These are phyloP conservation scores for Mrakia hoshinonis DNA, from an alignment of 768 basidiomycete species.

Conservation along the genomic window DNA sequence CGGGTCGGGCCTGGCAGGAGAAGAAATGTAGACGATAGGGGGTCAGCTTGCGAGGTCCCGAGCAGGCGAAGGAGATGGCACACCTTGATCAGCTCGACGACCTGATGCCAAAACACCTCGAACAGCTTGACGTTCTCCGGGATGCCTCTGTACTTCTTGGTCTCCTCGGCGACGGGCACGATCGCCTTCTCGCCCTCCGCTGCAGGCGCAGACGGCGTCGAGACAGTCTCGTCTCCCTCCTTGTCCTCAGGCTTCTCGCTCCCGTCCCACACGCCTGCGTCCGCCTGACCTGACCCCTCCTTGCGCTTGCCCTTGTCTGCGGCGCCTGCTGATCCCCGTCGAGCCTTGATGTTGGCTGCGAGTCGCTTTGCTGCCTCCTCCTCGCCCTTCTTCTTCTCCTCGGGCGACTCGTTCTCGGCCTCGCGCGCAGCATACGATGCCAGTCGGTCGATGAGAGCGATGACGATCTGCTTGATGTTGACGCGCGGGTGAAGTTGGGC, in stretches of 20 bases:
- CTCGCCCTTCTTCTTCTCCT: slow-evolving; percentile 85
- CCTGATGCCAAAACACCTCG: slow-evolving; percentile 98
- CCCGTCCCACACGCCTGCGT: slow-evolving; percentile 16
- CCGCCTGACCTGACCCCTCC: slow-evolving; percentile 36
- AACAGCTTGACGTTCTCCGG: slow-evolving; percentile 92
- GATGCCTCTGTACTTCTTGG: slow-evolving; percentile 81
- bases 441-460: slow-evolving; percentile 89
- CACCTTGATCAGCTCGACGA: slow-evolving; percentile 94
- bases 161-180: slow-evolving; percentile 45
- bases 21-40: neutral
- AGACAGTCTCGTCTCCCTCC: neutral
- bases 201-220: neutral
- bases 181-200: slow-evolving; percentile 3
- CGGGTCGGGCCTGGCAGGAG: slow-evolving; percentile 73
- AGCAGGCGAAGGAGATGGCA: slow-evolving; percentile 32
- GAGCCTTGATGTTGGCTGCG: slow-evolving; percentile 78
- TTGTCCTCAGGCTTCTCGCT: slow-evolving; percentile 24
- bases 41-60: neutral
- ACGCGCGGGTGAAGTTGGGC: slow-evolving; percentile 95
- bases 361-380: slow-evolving; percentile 82
- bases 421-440: slow-evolving; percentile 94
- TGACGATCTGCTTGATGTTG: slow-evolving; percentile 97
- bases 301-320: slow-evolving; percentile 36
- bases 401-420: slow-evolving; percentile 91
- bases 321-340: slow-evolving; percentile 37